Evolutionary conservation across 495 filamentous ascomycete species (phyloP).

Genomic region (Podospora appendiculata): DNA sequence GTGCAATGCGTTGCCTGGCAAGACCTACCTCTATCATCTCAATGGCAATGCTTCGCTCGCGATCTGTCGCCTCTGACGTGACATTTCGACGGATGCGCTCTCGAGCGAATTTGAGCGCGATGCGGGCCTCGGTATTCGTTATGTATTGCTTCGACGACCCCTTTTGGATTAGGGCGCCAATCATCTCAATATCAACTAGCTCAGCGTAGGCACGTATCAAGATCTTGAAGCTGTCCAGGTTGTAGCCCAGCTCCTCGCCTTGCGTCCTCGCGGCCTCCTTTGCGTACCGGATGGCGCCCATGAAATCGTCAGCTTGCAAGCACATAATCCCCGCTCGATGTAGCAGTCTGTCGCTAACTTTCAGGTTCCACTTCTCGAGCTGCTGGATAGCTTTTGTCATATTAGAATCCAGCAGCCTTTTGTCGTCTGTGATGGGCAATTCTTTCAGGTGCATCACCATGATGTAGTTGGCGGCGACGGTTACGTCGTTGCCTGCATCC

Average conservation of each 20-base stretch:
- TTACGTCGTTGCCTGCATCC: constrained; percentile 25
- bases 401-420: background rate
- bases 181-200: constrained; percentile 18
- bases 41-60: background rate
- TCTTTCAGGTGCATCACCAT: no score
- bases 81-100: no score
- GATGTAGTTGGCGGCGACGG: constrained; percentile 18
- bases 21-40: constrained; percentile 10
- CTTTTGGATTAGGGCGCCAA: no score
- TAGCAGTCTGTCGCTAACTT: constrained; percentile 18
- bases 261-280: constrained; percentile 20
- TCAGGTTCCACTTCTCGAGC: constrained; percentile 23
- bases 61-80: no score
- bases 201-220: constrained; percentile 30
- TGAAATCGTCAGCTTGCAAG: constrained; percentile 16
- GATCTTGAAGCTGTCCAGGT: constrained; percentile 29
- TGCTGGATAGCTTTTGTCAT: background rate
- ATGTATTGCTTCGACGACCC: no score
- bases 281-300: constrained; percentile 27
- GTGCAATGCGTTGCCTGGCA: background rate
- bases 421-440: no score
- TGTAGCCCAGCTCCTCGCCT: constrained; percentile 20
- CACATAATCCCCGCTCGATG: constrained; percentile 32
- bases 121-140: no score
- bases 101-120: no score